Evolutionary conservation across 306 rosid species (phyloP).

Genomic region (Quercus rubra): DNA sequence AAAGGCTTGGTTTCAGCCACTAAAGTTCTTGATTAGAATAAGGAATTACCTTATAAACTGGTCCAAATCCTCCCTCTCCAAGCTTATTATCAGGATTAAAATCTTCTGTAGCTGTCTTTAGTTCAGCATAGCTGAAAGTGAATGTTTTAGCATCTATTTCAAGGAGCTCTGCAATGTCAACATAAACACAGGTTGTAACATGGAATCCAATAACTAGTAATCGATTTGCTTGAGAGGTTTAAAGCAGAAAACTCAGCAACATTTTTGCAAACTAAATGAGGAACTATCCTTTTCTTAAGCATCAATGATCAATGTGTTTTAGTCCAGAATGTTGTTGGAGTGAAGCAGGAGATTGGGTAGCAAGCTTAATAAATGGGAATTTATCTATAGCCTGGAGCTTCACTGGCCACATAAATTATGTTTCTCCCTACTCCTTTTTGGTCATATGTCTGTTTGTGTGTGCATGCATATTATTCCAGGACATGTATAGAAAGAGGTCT

Average conservation of each 20-base stretch:
- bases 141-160: slow-evolving; percentile 62
- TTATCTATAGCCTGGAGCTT: neutral
- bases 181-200: slow-evolving; percentile 4
- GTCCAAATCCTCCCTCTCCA: slow-evolving; percentile 91
- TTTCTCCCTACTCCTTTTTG: neutral
- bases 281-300: neutral
- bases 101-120: slow-evolving; percentile 59
- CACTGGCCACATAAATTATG: neutral
- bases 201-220: neutral
- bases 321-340: neutral
- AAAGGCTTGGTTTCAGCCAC: neutral
- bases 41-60: slow-evolving; percentile 60
- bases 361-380: neutral
- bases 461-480: neutral
- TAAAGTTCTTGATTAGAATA: too few relatives aligned
- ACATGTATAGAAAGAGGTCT: neutral
- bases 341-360: neutral
- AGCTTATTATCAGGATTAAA: slow-evolving; percentile 52
- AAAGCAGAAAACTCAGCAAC: neutral
- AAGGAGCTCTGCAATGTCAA: slow-evolving; percentile 47
- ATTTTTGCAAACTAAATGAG: neutral
- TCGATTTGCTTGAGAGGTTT: neutral
- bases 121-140: slow-evolving; percentile 61
- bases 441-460: too few relatives aligned
- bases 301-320: neutral